phyloP scores from a whole-genome alignment of 2,329 filamentous ascomycete genomes.

The Thelonectria rubi region DNA sequence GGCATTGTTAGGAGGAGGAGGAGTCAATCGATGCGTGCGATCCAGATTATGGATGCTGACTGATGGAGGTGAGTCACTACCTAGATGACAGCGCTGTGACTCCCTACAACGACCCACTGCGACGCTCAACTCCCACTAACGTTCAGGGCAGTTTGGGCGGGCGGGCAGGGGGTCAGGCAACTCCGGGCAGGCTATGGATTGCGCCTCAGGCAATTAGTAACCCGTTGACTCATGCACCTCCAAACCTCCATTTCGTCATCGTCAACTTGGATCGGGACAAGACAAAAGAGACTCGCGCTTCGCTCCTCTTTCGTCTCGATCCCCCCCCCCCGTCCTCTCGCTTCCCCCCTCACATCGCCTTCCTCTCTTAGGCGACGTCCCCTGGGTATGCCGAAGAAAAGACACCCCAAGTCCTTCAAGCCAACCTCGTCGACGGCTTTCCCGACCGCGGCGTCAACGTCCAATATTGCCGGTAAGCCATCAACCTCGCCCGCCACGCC shows the following conservation, averaged over 20 bases:
- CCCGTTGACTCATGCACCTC: conserved; percentile 17
- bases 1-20: no score
- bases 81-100: conserved; percentile 5
- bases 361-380: conserved; percentile 22
- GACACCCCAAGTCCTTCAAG: conserved; percentile 65
- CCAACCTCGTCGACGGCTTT: conserved; percentile 65
- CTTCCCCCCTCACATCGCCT: conserved; percentile 27
- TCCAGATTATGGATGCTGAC: not conserved
- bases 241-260: conserved; percentile 20
- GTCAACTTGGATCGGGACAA: conserved; percentile 8
- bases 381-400: conserved; percentile 70
- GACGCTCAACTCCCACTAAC: not conserved
- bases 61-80: not conserved
- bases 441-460: conserved; percentile 45
- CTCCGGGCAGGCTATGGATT: not conserved
- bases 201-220: not conserved
- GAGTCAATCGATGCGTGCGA: no score
- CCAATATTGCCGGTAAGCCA: conserved; percentile 42
- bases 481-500: conserved; percentile 23
- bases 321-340: conserved; percentile 23
- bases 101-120: not conserved
- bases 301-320: conserved; percentile 18
- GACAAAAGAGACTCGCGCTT: conserved; percentile 19
- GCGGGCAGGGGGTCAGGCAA: not conserved
- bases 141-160: not conserved